Conservation (phyloP, 2,329 filamentous ascomycete genomes). For the Aspergillus sp. region DNA sequence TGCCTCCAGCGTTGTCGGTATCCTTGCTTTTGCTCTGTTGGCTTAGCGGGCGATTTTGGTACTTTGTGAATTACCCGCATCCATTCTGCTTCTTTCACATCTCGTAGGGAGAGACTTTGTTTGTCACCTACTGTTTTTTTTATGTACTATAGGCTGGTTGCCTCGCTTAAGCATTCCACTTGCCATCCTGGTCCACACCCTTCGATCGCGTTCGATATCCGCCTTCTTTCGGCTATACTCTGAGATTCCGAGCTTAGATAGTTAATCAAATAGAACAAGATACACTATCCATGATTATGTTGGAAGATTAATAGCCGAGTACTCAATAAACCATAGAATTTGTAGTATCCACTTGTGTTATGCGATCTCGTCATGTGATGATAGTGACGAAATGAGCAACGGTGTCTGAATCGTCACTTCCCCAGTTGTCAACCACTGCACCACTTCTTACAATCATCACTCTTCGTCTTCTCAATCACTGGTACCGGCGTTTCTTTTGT, state of each 20-base stretch:
- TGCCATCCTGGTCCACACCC: background rate
- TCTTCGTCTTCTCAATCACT: background rate
- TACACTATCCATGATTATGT: background rate
- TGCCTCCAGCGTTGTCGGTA: slow-evolving; percentile 18
- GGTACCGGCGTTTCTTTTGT: background rate
- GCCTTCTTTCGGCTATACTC: background rate
- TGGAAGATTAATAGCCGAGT: accelerated
- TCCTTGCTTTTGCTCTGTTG: slow-evolving; percentile 22
- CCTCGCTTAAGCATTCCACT: background rate
- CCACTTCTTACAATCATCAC: background rate
- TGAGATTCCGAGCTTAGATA: background rate
- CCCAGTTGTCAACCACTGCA: no score
- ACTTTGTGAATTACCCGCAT: background rate
- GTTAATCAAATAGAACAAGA: background rate
- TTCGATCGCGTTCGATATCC: background rate
- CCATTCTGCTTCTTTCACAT: background rate
- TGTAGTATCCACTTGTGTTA: no score
- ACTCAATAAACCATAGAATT: background rate
- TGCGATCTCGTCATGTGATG: background rate
- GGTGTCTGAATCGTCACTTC: no score
- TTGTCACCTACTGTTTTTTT: background rate
- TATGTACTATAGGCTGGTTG: slow-evolving; percentile 2
- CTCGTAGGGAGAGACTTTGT: background rate
- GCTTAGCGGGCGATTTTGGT: slow-evolving; percentile 8
- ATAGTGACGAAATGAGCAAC: background rate